Percentiles rank a stretch among this genome's conserved stretches.
These are phyloP conservation scores for Monilinia fructicola DNA, from an alignment of 2,329 filamentous ascomycete genomes.

Conservation along the genomic window DNA sequence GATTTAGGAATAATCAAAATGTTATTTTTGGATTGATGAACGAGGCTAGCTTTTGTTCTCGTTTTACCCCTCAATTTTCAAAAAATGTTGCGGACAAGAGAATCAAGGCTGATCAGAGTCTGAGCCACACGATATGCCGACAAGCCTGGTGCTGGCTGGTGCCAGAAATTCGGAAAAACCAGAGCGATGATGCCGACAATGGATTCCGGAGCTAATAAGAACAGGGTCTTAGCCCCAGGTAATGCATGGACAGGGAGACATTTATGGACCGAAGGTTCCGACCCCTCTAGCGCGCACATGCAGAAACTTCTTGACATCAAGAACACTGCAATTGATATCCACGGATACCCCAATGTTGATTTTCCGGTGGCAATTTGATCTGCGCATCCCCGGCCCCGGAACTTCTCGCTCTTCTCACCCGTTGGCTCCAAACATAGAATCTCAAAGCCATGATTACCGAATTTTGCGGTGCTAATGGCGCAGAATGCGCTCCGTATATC, in stretches of 20 bases:
- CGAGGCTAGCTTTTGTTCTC: constrained; percentile 27
- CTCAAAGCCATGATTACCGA: constrained; percentile 52
- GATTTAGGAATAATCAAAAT: constrained; percentile 48
- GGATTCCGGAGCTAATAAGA: neutral
- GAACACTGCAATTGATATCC: constrained; percentile 52
- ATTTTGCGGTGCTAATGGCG: constrained; percentile 50
- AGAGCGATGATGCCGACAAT: neutral
- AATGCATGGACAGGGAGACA: constrained; percentile 53
- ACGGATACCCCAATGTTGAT: constrained; percentile 53
- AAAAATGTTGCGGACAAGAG: neutral
- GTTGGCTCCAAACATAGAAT: constrained; percentile 48
- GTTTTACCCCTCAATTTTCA: neutral
- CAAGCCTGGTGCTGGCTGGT: constrained; percentile 45
- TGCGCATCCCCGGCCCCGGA: constrained; percentile 45
- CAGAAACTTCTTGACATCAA: constrained; percentile 47
- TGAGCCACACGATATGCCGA: constrained; percentile 51
- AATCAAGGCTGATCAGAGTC: neutral
- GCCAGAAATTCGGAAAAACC: constrained; percentile 45
- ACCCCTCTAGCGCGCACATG: constrained; percentile 43
- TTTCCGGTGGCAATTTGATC: constrained; percentile 47
- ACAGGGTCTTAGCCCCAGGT: constrained; percentile 48
- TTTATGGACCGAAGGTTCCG: constrained; percentile 46
- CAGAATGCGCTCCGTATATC: constrained; percentile 45
- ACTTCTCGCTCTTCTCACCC: constrained; percentile 46
- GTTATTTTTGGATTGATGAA: constrained; percentile 53